Conservation (phyloP, 345 rosid genomes). For the Leavenworthia alabamica region DNA sequence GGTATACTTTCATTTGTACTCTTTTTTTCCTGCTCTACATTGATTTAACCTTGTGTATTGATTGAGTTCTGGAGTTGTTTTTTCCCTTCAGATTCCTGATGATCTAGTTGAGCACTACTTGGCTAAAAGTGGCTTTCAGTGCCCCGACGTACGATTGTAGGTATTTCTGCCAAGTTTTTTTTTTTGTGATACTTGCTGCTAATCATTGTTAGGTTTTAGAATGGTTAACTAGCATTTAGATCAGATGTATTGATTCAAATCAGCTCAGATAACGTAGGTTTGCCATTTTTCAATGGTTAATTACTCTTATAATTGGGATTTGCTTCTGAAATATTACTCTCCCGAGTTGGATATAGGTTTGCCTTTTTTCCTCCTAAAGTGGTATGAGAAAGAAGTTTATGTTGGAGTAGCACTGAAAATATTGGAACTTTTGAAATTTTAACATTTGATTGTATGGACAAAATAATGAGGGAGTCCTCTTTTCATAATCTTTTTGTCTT, state of each 20-base stretch:
- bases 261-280: neutral
- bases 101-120: slow-evolving; percentile 92
- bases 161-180: slow-evolving; percentile 33
- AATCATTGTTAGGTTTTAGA: neutral
- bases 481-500: neutral
- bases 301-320: neutral
- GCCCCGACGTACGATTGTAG: slow-evolving; percentile 95
- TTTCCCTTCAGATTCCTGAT: slow-evolving; percentile 65
- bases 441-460: neutral
- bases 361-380: neutral
- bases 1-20: slow-evolving; percentile 20
- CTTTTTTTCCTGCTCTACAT: neutral
- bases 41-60: neutral
- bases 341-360: neutral
- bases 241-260: neutral
- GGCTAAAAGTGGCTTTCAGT: slow-evolving; percentile 95
- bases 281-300: neutral
- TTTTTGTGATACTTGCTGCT: neutral
- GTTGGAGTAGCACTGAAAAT: neutral
- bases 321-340: neutral
- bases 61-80: neutral
- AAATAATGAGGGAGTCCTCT: neutral
- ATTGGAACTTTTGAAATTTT: neutral
- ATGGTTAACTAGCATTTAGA: neutral
- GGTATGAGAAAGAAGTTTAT: neutral